Base-by-base conservation (phyloP, 805 yeast species). In the Lipomyces spencermartinsiae region DNA sequence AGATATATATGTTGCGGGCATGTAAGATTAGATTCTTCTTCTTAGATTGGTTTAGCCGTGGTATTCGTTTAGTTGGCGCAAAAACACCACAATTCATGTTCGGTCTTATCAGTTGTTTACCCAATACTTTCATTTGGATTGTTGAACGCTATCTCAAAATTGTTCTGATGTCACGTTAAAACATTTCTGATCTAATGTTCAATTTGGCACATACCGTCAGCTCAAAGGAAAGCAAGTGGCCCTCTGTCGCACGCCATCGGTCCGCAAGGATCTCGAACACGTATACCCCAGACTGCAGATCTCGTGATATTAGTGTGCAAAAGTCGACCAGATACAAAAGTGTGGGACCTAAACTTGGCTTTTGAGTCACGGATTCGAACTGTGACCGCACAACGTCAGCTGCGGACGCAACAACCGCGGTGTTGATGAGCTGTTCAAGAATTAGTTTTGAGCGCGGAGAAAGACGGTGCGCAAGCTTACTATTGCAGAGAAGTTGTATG, bases 291-390 rank as follows among this genome's bases (percentile, higher is more conserved):
- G 63, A 56, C 7, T 9, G 19, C 22, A 22, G 29, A 31, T 35
- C 39, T 19, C 37, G 64, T 7, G 58, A 39, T 19, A 67, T n/a
- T 22, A 64, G 46, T 4, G 64, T 64, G 62, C 65, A 61, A 34
- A 54, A 59, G 58, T 68, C 71, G 35, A 58, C 39, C 12, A 9
- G 8, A 35, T 68, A 58, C 4, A 62, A 46, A 34, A 68, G 62
- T 2, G 66, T 54, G 3, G 62, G 59, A 22, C 71, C 69, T 22
- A 68, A 62, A 2, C 69, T 58, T 10, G 71, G 71, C 58, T 68
- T 68, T 29, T 59, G 61, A 7, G 62, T 29, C 8, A 60, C 58
- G 31, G 53, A 39, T 37, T 33, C 37, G 39, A 65, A 68, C 56
- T 65, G 71, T 3, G 71, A 68, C 19, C 61, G 63, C 9, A 68